Evolutionary conservation across 2,329 filamentous ascomycete genomes (phyloP).

Genomic region (Ascochyta koolunga): DNA sequence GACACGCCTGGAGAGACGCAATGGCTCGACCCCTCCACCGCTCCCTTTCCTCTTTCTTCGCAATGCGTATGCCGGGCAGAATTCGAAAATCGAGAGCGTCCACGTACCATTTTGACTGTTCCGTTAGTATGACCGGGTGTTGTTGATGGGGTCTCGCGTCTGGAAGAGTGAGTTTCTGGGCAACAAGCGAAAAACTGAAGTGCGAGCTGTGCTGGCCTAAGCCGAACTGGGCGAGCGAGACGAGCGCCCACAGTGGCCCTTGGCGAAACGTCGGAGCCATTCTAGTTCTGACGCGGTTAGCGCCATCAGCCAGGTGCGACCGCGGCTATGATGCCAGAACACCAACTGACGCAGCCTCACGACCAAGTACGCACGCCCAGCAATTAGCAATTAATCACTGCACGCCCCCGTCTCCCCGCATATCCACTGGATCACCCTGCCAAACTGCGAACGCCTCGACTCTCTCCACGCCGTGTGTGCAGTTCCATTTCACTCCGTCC

Average conservation of each 20-base stretch:
- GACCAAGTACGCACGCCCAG: neutral
- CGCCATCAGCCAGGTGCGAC: slow-evolving; percentile 17
- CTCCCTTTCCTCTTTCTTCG: slow-evolving; percentile 14
- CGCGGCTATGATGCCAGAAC: slow-evolving; percentile 30
- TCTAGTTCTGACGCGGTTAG: slow-evolving; percentile 1
- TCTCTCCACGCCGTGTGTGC: neutral
- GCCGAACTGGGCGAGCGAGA: too few species aligned
- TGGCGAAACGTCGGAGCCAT: slow-evolving; percentile 18
- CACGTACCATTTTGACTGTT: slow-evolving; percentile 49
- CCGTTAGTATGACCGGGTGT: slow-evolving; percentile 45
- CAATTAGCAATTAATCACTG: too few species aligned
- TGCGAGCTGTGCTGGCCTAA: too few species aligned
- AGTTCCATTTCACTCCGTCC: too few species aligned
- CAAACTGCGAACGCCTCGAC: neutral
- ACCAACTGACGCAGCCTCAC: neutral
- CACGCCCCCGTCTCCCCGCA: too few species aligned
- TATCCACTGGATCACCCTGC: neutral
- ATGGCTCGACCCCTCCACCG: slow-evolving; percentile 21
- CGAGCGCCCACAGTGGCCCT: slow-evolving; percentile 28
- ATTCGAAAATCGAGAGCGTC: slow-evolving; percentile 22
- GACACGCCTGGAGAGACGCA: slow-evolving; percentile 26
- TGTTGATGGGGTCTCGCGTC: slow-evolving; percentile 47
- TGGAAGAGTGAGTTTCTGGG: too few species aligned
- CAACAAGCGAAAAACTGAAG: too few species aligned
- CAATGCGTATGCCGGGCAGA: slow-evolving; percentile 13